Conservation (phyloP, 2,329 filamentous ascomycete genomes). For the Ascochyta pisi region DNA sequence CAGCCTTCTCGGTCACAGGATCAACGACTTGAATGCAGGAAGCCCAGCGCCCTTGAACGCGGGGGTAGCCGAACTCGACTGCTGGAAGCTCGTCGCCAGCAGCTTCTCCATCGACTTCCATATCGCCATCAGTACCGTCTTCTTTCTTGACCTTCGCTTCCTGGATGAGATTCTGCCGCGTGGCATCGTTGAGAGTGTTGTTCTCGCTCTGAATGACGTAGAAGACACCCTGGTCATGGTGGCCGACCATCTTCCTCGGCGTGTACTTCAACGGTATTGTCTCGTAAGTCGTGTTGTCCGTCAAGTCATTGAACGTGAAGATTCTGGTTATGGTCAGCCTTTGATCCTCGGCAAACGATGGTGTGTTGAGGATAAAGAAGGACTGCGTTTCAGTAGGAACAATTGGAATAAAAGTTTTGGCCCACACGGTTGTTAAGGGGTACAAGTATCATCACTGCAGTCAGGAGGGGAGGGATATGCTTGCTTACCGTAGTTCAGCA, state of each 20-base stretch:
- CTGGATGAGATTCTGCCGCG: conserved; percentile 74
- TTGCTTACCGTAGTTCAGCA: conserved; percentile 79
- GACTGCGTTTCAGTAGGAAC: conserved; percentile 84
- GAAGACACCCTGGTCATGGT: conserved; percentile 87
- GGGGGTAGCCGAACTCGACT: conserved; percentile 87
- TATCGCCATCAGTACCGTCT: conserved; percentile 41
- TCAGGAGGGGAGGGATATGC: conserved; percentile 38
- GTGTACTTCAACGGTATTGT: conserved; percentile 89
- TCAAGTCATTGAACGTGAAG: conserved; percentile 86
- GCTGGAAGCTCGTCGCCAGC: conserved; percentile 68
- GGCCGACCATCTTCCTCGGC: conserved; percentile 83
- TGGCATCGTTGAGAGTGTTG: conserved; percentile 83
- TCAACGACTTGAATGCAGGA: conserved; percentile 95
- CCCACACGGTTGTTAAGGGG: conserved; percentile 54
- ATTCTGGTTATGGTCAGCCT: conserved; percentile 63
- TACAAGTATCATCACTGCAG: conserved; percentile 70
- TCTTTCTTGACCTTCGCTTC: conserved; percentile 60
- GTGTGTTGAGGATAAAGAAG: not conserved
- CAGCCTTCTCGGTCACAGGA: conserved; percentile 71
- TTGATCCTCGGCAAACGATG: conserved; percentile 2
- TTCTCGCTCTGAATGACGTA: conserved; percentile 95
- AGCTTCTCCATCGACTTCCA: conserved; percentile 26
- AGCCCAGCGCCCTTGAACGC: conserved; percentile 85
- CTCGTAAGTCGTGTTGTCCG: conserved; percentile 85
- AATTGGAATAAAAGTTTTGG: conserved; percentile 73